Conservation (phyloP, 1,284 basidiomycete species). For the Irpex sp. region DNA sequence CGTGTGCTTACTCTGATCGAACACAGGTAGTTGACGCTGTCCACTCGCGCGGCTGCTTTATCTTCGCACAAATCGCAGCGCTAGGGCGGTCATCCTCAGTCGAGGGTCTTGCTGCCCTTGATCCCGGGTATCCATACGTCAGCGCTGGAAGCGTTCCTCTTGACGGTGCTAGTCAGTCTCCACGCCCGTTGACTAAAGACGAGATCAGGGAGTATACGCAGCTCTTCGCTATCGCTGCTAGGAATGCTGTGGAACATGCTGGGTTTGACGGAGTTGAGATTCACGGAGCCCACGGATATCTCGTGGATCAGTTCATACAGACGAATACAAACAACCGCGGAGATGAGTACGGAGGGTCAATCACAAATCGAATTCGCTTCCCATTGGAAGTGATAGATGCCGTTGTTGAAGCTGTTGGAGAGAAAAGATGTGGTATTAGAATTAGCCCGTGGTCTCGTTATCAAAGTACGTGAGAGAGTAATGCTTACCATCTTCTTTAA, state of each 20-base stretch:
- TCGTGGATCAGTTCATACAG: slow-evolving; percentile 24
- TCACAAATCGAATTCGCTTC: neutral
- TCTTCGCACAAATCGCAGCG: slow-evolving; percentile 45
- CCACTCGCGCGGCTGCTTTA: slow-evolving; percentile 31
- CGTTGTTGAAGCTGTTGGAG: slow-evolving; percentile 1
- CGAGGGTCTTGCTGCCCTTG: slow-evolving; percentile 23
- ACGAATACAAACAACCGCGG: slow-evolving; percentile 7
- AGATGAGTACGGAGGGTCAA: slow-evolving; percentile 3
- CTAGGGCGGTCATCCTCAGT: slow-evolving; percentile 36
- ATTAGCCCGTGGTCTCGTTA: neutral
- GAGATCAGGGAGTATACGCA: slow-evolving; percentile 29
- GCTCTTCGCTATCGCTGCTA: slow-evolving; percentile 23
- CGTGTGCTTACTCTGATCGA: no score
- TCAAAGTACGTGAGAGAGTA: neutral
- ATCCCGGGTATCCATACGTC: slow-evolving; percentile 23
- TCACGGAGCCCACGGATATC: slow-evolving; percentile 21
- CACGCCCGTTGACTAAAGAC: slow-evolving; percentile 29
- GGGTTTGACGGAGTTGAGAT: slow-evolving; percentile 21
- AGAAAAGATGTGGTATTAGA: neutral
- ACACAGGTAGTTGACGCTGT: slow-evolving; percentile 24
- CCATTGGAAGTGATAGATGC: neutral
- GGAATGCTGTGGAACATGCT: slow-evolving; percentile 23
- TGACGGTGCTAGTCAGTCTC: slow-evolving; percentile 26
- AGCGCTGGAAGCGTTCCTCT: slow-evolving; percentile 42
- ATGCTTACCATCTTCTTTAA: no score